Evolutionary conservation across 1,139 yeast species (phyloP).

Genomic region (Kodamaea suecica): DNA sequence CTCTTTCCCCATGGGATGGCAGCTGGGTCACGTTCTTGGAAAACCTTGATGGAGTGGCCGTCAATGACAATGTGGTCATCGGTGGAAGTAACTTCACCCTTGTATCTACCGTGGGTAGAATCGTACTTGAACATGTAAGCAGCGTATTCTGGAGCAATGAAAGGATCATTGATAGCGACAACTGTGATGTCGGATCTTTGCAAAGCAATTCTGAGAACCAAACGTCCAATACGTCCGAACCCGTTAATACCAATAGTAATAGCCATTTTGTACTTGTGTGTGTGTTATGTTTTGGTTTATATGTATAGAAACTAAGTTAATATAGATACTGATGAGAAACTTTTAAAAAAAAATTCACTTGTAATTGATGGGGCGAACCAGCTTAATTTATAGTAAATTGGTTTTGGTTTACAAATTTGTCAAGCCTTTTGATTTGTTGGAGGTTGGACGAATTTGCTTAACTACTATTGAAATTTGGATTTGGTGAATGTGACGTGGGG

Average conservation of each 20-base stretch:
- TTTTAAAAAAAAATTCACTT: not conserved
- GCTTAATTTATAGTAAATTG: too few species aligned
- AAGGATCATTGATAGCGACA: conserved; percentile 82
- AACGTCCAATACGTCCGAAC: conserved; percentile 88
- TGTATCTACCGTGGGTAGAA: conserved; percentile 77
- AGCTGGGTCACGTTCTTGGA: conserved; percentile 77
- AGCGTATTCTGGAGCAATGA: conserved; percentile 79
- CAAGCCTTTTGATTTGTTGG: too few species aligned
- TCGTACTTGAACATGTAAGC: conserved; percentile 88
- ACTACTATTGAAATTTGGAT: too few species aligned
- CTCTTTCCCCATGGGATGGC: conserved; percentile 77
- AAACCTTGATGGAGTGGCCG: conserved; percentile 66
- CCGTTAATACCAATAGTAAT: conserved; percentile 73
- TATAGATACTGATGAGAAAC: not conserved
- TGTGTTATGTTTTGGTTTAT: not conserved
- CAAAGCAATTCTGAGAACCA: conserved; percentile 77
- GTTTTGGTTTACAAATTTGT: too few species aligned
- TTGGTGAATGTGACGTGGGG: not conserved
- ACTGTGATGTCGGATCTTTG: conserved; percentile 67
- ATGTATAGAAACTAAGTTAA: not conserved
- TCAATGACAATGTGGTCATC: conserved; percentile 59
- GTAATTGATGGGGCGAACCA: too few species aligned
- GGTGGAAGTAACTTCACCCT: conserved; percentile 62
- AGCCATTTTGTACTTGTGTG: conserved; percentile 16
- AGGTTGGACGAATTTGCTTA: too few species aligned